phyloP scores from a whole-genome alignment of 768 basidiomycete species.

The Russula lepida region DNA sequence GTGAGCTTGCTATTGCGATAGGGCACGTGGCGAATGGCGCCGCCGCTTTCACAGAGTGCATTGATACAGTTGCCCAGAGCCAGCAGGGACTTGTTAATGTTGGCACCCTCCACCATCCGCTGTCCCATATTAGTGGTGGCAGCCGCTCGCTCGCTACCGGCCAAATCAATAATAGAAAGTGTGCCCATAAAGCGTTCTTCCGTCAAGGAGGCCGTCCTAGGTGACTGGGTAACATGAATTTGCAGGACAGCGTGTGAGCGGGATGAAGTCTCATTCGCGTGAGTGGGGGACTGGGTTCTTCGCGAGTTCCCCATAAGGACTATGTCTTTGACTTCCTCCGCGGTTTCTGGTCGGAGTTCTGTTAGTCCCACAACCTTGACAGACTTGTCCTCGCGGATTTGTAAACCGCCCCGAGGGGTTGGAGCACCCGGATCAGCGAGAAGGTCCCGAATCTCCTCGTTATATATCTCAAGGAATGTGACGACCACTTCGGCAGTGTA shows the following conservation, averaged over 20 bases:
- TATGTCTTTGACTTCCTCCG: slow-evolving; percentile 91
- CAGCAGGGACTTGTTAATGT: slow-evolving; percentile 97
- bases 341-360: slow-evolving; percentile 70
- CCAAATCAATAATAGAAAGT: slow-evolving; percentile 95
- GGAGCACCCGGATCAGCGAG: slow-evolving; percentile 63
- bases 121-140: slow-evolving; percentile 97
- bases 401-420: slow-evolving; percentile 74
- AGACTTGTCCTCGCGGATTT: slow-evolving; percentile 89
- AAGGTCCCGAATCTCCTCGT: slow-evolving; percentile 96
- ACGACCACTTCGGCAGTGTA: slow-evolving; percentile 83
- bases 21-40: slow-evolving; percentile 81
- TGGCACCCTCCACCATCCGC: slow-evolving; percentile 96
- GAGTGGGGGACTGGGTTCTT: slow-evolving; percentile 88
- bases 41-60: slow-evolving; percentile 91
- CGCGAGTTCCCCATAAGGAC: slow-evolving; percentile 84
- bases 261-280: slow-evolving; percentile 94
- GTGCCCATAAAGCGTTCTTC: slow-evolving; percentile 82
- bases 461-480: slow-evolving; percentile 98
- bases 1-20: slow-evolving; percentile 99
- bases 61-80: slow-evolving; percentile 98
- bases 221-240: slow-evolving; percentile 84
- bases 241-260: slow-evolving; percentile 97
- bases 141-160: slow-evolving; percentile 93
- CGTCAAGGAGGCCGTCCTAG: slow-evolving; percentile 75
- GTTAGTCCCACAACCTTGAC: slow-evolving; percentile 85